Base-by-base conservation (phyloP, 1,284 basidiomycete species). In the Heterobasidion irregulare region DNA sequence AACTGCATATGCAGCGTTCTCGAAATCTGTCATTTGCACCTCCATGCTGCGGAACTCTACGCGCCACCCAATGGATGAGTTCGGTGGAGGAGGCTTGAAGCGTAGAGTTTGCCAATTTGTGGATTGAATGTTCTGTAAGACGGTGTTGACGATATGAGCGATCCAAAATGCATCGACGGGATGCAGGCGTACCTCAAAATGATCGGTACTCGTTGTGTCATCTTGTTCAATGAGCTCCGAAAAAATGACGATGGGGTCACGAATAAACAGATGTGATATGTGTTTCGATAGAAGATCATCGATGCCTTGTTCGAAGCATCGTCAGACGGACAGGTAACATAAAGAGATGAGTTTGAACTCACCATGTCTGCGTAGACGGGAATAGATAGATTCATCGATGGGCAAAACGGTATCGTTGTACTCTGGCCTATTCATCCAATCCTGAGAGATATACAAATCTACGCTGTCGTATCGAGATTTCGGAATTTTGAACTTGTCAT, bases 41-140 rank as follows among this genome's bases (percentile, higher is more conserved):
- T 99, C 97, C 97, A 99, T 99, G 64, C 90, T 92, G 52, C 97
- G 80, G 73, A 99, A 99, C 70, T 99, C 97, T 16, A 99, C 95
- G 47, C 97, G 82, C 97, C 97, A 99, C 33, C 97, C 97, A 57
- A 99, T 98, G 16, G 83, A 69, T 1, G 93, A 94, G 56, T 92
- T 86, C 1, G 90, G 86, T 35, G 94, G 94, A 7, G 97, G 97
- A 6, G 97, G 97, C 71, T 99, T 99, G 81, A 99, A 99, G 35
- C 97, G 85, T 55, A 99, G 79, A 0, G 97, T 98, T 73, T 99
- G 97, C 97, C 97, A 99, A 68, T 99, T 99, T 8, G 97, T 99
- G 6, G 94, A 97, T 82, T 99, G 97, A 38, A 99, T 87, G 66
- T 98, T 99, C 89, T 93, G 60, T 9, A 9, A 10, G 18, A 6